These are phyloP conservation scores for Coemansia interrupta DNA, from an alignment of 192 early-diverging fungal genomes.

Conservation along the genomic window DNA sequence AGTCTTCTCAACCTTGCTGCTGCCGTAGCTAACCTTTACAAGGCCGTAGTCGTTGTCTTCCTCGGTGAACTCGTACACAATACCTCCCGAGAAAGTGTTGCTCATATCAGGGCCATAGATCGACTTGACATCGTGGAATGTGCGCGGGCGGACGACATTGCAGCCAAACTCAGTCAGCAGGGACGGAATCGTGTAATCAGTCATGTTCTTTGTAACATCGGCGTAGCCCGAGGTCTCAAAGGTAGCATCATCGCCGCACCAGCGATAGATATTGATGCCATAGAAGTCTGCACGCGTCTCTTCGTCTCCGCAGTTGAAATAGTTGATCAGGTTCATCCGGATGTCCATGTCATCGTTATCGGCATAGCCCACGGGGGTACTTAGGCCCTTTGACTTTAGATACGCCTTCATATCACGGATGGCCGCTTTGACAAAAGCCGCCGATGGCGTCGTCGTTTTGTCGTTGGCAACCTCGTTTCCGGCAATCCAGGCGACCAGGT, in stretches of 20 bases:
- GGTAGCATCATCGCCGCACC: conserved; percentile 60
- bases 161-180: conserved; percentile 75
- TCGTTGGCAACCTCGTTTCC: conserved; percentile 76
- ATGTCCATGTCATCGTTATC: conserved; percentile 68
- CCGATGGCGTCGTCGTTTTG: conserved; percentile 58
- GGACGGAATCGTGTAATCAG: conserved; percentile 62
- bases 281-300: conserved; percentile 66
- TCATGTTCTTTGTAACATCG: conserved; percentile 63
- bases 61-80: conserved; percentile 73
- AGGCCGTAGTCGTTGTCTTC: conserved; percentile 72
- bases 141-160: conserved; percentile 63
- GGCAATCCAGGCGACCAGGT: conserved; percentile 65
- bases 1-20: conserved; percentile 43
- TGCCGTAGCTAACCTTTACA: conserved; percentile 56
- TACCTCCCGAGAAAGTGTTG: conserved; percentile 62
- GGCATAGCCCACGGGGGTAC: conserved; percentile 70
- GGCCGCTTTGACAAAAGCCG: conserved; percentile 64
- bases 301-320: conserved; percentile 67
- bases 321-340: conserved; percentile 61
- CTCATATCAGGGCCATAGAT: conserved; percentile 69
- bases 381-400: conserved; percentile 48
- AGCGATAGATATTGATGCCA: conserved; percentile 71
- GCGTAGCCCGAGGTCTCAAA: conserved; percentile 68
- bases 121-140: conserved; percentile 63
- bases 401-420: conserved; percentile 68